phyloP scores from a whole-genome alignment of 352 stramenopile genomes.

The Phytophthora niederhauseri region DNA sequence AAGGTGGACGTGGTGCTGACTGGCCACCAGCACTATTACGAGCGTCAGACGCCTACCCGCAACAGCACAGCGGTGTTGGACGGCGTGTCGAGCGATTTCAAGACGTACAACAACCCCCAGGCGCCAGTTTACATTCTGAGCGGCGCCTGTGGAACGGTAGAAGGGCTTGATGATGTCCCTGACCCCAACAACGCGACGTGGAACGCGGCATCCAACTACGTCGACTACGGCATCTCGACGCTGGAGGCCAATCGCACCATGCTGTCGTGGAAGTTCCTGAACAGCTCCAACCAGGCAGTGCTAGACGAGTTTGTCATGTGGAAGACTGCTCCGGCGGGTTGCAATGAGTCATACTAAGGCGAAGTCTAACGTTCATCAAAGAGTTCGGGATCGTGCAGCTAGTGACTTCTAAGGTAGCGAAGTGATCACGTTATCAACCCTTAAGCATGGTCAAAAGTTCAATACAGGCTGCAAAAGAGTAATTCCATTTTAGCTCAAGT shows the following conservation, averaged over 20 bases:
- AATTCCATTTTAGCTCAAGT: no score
- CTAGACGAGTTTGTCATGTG: conserved; percentile 46
- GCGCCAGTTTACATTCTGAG: conserved; percentile 48
- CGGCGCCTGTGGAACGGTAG: conserved; percentile 34
- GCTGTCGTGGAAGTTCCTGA: conserved; percentile 46
- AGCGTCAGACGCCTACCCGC: conserved; percentile 38
- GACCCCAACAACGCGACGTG: conserved; percentile 30
- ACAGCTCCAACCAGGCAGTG: conserved; percentile 30
- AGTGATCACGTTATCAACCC: no score
- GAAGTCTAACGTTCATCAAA: not conserved
- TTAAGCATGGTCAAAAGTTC: no score
- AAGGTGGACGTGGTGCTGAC: conserved; percentile 46
- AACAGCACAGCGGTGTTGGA: conserved; percentile 24
- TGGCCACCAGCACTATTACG: conserved; percentile 47
- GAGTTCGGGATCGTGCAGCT: not conserved
- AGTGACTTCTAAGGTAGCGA: no score
- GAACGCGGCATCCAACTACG: conserved; percentile 38
- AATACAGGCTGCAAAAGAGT: no score
- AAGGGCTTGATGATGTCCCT: conserved; percentile 30
- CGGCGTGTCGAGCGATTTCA: conserved; percentile 38
- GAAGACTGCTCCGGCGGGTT: conserved; percentile 20
- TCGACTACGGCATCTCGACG: conserved; percentile 42
- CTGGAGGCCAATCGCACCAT: conserved; percentile 35
- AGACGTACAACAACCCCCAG: conserved; percentile 40
- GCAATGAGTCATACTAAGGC: not conserved